These are phyloP conservation scores for Thalassiosira oceanica DNA, from an alignment of 352 stramenopile species.

Conservation along the genomic window DNA sequence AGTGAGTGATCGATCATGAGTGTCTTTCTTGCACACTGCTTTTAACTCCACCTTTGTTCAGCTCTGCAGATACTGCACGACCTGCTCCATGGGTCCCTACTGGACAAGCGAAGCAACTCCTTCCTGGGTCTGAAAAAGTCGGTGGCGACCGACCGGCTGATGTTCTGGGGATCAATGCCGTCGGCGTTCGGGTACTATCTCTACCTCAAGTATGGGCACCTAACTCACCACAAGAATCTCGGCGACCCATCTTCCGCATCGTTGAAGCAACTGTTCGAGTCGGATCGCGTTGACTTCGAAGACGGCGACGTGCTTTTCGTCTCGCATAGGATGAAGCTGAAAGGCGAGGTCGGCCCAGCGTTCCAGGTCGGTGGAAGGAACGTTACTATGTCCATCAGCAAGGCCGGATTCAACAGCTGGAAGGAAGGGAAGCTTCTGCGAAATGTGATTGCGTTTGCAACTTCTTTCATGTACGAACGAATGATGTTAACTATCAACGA, in stretches of 20 bases:
- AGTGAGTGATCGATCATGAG: too few relatives aligned
- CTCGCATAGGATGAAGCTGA: conserved; percentile 72
- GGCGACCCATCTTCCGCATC: conserved; percentile 49
- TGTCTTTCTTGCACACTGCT: too few relatives aligned
- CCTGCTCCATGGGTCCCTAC: conserved; percentile 58
- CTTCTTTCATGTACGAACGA: conserved; percentile 66
- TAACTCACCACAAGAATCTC: conserved; percentile 67
- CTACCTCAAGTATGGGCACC: conserved; percentile 73
- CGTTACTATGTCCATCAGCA: conserved; percentile 60
- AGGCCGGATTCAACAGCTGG: conserved; percentile 62
- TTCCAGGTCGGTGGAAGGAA: conserved; percentile 29
- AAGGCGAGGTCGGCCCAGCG: conserved; percentile 53
- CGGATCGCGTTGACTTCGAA: conserved; percentile 64
- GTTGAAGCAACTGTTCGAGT: conserved; percentile 63
- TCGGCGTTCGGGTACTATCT: conserved; percentile 75
- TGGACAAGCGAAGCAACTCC: conserved; percentile 24
- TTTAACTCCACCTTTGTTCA: too few relatives aligned
- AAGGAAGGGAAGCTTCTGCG: conserved; percentile 35
- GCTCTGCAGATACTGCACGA: conserved; percentile 73
- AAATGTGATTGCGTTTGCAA: conserved; percentile 56
- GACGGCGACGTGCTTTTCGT: conserved; percentile 78
- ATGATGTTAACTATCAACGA: conserved; percentile 70
- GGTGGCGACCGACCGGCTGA: conserved; percentile 42
- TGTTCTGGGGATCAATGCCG: conserved; percentile 75
- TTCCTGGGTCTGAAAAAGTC: conserved; percentile 14